Evolutionary conservation across 805 yeast genomes (phyloP), one percentile per base, ranked within the genome.

Genomic region (Saccharomycopsis fodiens): DNA sequence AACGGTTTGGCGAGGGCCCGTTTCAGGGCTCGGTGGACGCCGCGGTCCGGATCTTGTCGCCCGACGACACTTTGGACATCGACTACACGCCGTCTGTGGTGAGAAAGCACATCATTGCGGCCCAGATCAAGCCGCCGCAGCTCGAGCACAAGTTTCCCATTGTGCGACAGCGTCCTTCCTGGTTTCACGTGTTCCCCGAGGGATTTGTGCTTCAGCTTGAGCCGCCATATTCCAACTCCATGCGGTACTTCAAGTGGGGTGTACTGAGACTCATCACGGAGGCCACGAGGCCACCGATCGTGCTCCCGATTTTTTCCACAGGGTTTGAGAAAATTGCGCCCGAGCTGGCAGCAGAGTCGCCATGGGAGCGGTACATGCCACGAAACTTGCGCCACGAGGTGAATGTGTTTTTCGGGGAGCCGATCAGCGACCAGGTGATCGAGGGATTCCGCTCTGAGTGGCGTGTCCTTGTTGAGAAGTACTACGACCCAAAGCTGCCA

Each of bases 191-290:
- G 3, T 91, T 86, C 62, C 98, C 98, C 0, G 98, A 91, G 61
- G 96, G 95, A 0, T 86, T 82, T 60, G 97, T 91, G 3, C 74
- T 91, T 44, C 98, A 93, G 61, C 61, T 85, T 41, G 73, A 79
- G 50, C 79, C 82, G 30, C 96, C 96, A 0, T 79, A 77, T 59
- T 70, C 74, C 41, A 84, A 86, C 54, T 87, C 97, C 3, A 85
- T 93, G 93, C 70, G 96, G 52, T 91, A 85, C 63, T 91, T 93
- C 70, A 82, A 85, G 59, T 91, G 97, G 97, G 98, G 98, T 0
- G 79, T 88, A 1, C 76, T 95, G 2, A 71, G 98, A 54, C 59
- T 89, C 54, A 71, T 93, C 3, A 64, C 93, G 45, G 98, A 91
- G 61, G 70, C 94, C 7, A 79, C 91, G 0, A 73, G 75, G 48